Evolutionary conservation across 768 basidiomycete species (phyloP).

Genomic region (Amanita brunnescens): DNA sequence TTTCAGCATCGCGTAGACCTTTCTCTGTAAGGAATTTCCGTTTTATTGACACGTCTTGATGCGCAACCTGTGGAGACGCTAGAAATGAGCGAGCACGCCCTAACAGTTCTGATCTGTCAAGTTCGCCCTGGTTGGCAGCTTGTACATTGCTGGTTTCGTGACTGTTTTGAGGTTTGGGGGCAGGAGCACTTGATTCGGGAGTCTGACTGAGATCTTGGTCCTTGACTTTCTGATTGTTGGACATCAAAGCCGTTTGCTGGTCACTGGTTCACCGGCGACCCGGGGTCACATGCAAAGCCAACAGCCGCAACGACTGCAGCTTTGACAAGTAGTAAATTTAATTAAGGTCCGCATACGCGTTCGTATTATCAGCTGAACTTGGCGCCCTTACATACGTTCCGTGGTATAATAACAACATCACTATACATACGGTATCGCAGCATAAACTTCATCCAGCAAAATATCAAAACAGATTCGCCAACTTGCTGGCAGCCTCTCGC

Average conservation of each 20-base stretch:
- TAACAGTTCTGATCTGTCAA: slow-evolving; percentile 35
- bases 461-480: slow-evolving; percentile 77
- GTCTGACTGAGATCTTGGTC: background rate
- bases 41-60: slow-evolving; percentile 49
- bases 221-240: background rate
- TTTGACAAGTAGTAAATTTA: background rate
- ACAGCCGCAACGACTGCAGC: background rate
- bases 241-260: background rate
- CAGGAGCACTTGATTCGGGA: background rate
- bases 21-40: slow-evolving; percentile 62
- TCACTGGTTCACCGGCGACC: background rate
- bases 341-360: background rate
- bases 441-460: background rate
- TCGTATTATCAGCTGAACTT: background rate
- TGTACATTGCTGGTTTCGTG: background rate
- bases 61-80: slow-evolving; percentile 51
- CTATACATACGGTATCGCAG: background rate
- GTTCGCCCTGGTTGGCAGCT: background rate
- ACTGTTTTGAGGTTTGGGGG: background rate
- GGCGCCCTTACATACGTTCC: background rate
- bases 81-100: slow-evolving; percentile 57
- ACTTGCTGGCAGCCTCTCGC: slow-evolving; percentile 78
- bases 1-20: slow-evolving; percentile 54
- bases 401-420: slow-evolving; percentile 2
- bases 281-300: background rate